A percentile compares a stretch with the other conserved stretches of the same genome.
Evolutionary conservation across 2,329 filamentous ascomycete species (phyloP).

Genomic region (Neocatenulostroma microsporum): DNA sequence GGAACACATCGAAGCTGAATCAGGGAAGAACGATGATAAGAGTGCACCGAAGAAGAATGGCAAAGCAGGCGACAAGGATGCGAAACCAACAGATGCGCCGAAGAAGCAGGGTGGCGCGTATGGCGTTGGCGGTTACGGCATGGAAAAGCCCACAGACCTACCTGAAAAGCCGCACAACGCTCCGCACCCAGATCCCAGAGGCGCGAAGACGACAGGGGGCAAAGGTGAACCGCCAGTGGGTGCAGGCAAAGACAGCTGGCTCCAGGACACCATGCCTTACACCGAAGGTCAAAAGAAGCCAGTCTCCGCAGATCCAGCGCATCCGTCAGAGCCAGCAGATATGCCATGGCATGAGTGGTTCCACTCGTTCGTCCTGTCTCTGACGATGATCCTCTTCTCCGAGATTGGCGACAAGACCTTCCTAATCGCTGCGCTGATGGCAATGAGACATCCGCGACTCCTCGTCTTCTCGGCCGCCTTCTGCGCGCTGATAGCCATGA

Average conservation of each 20-base stretch:
- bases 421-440: constrained; percentile 93
- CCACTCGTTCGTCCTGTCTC: constrained; percentile 84
- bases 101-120: constrained; percentile 27
- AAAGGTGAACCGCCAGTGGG: constrained; percentile 19
- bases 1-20: constrained; percentile 48
- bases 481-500: constrained; percentile 82
- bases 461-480: constrained; percentile 96
- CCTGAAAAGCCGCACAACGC: constrained; percentile 71
- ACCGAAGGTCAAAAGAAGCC: constrained; percentile 30
- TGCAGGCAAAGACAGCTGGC: constrained; percentile 18
- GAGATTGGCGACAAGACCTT: constrained; percentile 99
- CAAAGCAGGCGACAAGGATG: constrained; percentile 35
- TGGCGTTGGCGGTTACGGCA: constrained; percentile 24
- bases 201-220: constrained; percentile 19
- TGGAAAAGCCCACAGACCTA: constrained; percentile 51
- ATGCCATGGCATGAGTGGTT: constrained; percentile 34
- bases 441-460: constrained; percentile 92
- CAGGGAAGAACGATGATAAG: constrained; percentile 10
- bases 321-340: constrained; percentile 14
- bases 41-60: constrained; percentile 21
- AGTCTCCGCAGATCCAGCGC: constrained; percentile 16
- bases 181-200: constrained; percentile 56
- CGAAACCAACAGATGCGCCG: constrained; percentile 28
- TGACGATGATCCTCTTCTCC: constrained; percentile 96
- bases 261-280: constrained; percentile 32